A percentile compares a stretch with the other conserved stretches of the same genome.
These are phyloP conservation scores for Colletotrichum plurivorum DNA, from an alignment of 2,329 filamentous ascomycete genomes.

Conservation along the genomic window DNA sequence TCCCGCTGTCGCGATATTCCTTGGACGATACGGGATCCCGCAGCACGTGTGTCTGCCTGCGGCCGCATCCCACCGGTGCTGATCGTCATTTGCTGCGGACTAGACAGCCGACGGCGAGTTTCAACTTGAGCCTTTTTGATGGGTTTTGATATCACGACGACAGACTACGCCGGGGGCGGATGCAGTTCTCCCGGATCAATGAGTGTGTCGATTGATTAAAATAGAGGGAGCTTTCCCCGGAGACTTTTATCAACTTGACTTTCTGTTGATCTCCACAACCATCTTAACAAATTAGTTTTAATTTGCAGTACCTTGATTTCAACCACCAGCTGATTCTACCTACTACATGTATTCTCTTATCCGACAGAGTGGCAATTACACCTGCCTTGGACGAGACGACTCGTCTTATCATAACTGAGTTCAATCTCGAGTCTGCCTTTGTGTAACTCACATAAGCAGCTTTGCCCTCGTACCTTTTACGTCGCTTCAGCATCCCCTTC, in stretches of 20 bases:
- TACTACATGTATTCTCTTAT: too few species aligned
- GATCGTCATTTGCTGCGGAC: slow-evolving; percentile 20
- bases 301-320: background rate
- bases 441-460: too few species aligned
- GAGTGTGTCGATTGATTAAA: background rate
- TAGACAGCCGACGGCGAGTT: background rate
- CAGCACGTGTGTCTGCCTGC: background rate
- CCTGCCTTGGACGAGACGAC: too few species aligned
- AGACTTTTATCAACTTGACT: background rate
- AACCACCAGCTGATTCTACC: background rate
- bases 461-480: too few species aligned
- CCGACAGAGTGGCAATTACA: too few species aligned
- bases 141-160: background rate
- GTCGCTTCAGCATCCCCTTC: too few species aligned
- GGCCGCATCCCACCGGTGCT: background rate
- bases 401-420: too few species aligned
- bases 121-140: background rate
- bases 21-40: background rate
- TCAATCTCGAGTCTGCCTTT: too few species aligned
- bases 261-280: background rate
- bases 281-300: background rate
- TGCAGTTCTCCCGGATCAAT: background rate
- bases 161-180: background rate
- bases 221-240: background rate
- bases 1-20: too few species aligned